Evolutionary conservation across 116 monocot genomes (phyloP), one percentile per base, ranked within the genome.

Genomic region (Zostera marina): DNA sequence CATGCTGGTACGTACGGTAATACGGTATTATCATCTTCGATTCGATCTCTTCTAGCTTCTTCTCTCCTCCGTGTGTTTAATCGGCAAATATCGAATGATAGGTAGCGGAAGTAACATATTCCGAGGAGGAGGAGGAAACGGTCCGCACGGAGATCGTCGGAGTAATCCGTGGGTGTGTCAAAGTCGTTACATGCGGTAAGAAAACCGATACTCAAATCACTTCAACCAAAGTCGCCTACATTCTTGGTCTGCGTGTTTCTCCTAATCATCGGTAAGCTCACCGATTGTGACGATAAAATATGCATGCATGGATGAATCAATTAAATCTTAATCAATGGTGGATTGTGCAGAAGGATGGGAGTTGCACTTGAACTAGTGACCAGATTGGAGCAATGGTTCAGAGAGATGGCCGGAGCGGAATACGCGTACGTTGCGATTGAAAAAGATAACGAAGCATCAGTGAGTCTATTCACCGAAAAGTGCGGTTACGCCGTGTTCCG

Each of bases 351-450:
- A 64, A 68, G 96, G 47, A 68, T 72, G 68, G 96, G 96, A 0
- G 62, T 96, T 10, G 96, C 71, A 22, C 9, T 78, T 32, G 52
- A 67, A 49, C 76, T 96, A 32, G 96, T 96, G 16, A 48, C 10
- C 24, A 45, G 23, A 16, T 63, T 96, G 59, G 96, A 96, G 65
- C 67, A 63, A 24, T 96, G 96, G 96, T 89, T 96, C 63, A 17
- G 62, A 9, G 59, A 60, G 26, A 68, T 56, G 41, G 89, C n/a
- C n/a, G n/a, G 80, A 0, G 85, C 80, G 14, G 89, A 96, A 63
- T 96, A 96, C 71, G 63, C 85, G 0, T 96, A 96, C 78, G 85
- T 96, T 85, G 96, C 96, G 0, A 89, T 89, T 5, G 89, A 80
- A 17, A 80, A 70, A 23, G 89, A 78, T 73, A 96, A 96, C 80